Evolutionary conservation across 2,329 filamentous ascomycete species (phyloP).

Genomic region (Aspergillus candidus): DNA sequence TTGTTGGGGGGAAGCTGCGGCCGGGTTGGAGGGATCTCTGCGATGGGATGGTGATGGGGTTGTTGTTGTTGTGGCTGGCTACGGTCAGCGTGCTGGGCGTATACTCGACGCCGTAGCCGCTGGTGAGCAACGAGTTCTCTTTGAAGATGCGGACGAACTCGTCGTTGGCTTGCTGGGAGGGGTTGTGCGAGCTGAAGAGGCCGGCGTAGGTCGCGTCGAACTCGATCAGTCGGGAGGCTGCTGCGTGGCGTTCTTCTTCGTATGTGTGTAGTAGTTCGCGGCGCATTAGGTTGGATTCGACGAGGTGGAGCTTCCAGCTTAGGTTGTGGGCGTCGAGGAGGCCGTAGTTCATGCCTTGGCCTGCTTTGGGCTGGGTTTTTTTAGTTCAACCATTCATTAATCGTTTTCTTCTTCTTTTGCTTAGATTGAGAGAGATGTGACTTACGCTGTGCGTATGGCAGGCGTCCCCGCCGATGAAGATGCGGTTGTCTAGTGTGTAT

Average conservation of each 20-base stretch:
- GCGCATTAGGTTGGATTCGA: not conserved
- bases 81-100: too few species aligned
- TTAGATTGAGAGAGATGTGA: too few species aligned
- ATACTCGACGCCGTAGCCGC: too few species aligned
- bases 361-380: not conserved
- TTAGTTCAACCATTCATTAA: too few species aligned
- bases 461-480: conserved; percentile 23
- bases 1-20: too few species aligned
- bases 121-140: too few species aligned
- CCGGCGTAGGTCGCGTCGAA: not conserved
- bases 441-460: conserved; percentile 10
- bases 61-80: too few species aligned
- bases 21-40: too few species aligned
- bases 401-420: too few species aligned
- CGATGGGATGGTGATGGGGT: too few species aligned
- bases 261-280: not conserved
- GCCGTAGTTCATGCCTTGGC: conserved; percentile 1
- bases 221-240: not conserved
- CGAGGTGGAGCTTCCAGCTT: not conserved
- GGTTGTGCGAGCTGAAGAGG: not conserved
- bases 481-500: conserved; percentile 9
- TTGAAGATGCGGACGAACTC: conserved; percentile 2
- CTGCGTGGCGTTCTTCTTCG: too few species aligned
- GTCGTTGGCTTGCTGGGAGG: not conserved
- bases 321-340: conserved; percentile 1